Evolutionary conservation across 805 yeast genomes (phyloP).

Genomic region (Candida corydali): DNA sequence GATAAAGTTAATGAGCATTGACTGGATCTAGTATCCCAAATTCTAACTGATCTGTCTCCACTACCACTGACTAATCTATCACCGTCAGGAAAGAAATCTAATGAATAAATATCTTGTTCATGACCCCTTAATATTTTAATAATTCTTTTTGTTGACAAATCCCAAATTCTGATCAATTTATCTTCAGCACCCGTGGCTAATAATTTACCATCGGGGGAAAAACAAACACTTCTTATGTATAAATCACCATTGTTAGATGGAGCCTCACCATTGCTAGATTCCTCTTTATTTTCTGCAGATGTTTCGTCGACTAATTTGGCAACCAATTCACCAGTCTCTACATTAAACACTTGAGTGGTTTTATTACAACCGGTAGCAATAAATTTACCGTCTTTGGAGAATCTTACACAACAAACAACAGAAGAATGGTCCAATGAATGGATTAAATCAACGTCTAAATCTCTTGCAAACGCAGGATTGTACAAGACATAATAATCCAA

Average conservation of each 20-base stretch:
- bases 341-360: constrained; percentile 90
- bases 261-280: constrained; percentile 36
- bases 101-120: constrained; percentile 94
- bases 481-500: constrained; percentile 84
- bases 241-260: constrained; percentile 72
- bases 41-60: constrained; percentile 93
- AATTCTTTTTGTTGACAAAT: constrained; percentile 77
- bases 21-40: constrained; percentile 91
- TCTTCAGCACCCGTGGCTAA: constrained; percentile 94
- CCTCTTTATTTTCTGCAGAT: constrained; percentile 38
- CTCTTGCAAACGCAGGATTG: constrained; percentile 70
- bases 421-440: constrained; percentile 89
- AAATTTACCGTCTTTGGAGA: constrained; percentile 85
- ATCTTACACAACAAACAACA: constrained; percentile 95
- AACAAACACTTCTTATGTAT: constrained; percentile 92
- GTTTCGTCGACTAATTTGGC: constrained; percentile 83
- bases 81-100: constrained; percentile 94
- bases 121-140: constrained; percentile 88
- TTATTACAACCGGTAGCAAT: constrained; percentile 97
- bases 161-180: constrained; percentile 93
- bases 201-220: constrained; percentile 87
- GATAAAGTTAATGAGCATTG: constrained; percentile 84
- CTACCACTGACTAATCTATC: constrained; percentile 90
- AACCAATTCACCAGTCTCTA: constrained; percentile 83
- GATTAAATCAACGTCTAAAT: constrained; percentile 80